Evolutionary conservation across 208 protist genomes (phyloP).

Genomic region (Acanthamoeba quina): DNA sequence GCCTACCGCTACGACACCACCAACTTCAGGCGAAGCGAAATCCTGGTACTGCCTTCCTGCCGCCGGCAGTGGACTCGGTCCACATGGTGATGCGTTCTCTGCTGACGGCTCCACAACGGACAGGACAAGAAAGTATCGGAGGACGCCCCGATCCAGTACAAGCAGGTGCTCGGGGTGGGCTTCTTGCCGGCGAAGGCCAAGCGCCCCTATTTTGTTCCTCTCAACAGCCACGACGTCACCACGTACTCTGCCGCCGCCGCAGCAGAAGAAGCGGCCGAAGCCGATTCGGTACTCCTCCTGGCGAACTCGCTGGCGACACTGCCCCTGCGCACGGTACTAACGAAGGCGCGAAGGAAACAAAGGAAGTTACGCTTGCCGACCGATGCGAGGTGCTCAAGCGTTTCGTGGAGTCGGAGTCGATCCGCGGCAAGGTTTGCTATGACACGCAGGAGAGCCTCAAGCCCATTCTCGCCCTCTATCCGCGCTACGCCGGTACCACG

Average conservation of each 20-base stretch:
- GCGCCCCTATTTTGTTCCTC: conserved; percentile 5
- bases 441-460: conserved; percentile 42
- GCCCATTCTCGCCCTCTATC: conserved; percentile 49
- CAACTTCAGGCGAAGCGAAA: conserved; percentile 47
- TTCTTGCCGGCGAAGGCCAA: conserved; percentile 51
- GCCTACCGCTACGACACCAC: conserved; percentile 53
- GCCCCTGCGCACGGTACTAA: neutral
- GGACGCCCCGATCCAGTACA: conserved; percentile 51
- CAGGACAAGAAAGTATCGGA: conserved; percentile 50
- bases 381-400: conserved; percentile 15
- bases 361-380: neutral
- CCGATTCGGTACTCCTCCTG: neutral
- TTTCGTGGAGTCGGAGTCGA: conserved; percentile 3
- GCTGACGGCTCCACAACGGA: neutral
- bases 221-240: conserved; percentile 6
- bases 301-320: neutral
- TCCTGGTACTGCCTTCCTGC: neutral
- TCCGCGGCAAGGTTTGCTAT: conserved; percentile 26
- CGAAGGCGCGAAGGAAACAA: neutral
- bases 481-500: neutral
- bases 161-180: conserved; percentile 32
- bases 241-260: neutral
- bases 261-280: neutral
- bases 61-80: neutral
- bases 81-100: neutral